phyloP scores from a whole-genome alignment of 495 filamentous ascomycete genomes.

The Lichenothelia convexa region DNA sequence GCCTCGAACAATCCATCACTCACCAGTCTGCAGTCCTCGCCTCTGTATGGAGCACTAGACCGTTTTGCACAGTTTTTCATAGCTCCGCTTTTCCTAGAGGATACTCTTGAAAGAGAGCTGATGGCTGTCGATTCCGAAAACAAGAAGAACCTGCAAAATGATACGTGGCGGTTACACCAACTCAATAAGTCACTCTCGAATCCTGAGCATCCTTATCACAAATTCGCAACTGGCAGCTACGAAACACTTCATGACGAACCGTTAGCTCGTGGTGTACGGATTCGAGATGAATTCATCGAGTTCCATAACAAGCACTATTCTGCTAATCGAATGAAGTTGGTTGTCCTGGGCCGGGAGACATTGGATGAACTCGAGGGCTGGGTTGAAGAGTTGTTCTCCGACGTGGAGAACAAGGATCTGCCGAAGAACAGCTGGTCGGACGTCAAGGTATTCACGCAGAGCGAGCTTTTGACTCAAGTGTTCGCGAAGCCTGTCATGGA shows the following conservation, averaged over 20 bases:
- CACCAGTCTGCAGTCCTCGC: constrained; percentile 34
- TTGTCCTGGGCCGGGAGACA: constrained; percentile 73
- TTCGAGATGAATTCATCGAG: constrained; percentile 84
- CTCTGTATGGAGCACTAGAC: constrained; percentile 78
- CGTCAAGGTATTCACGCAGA: constrained; percentile 45
- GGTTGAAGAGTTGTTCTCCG: constrained; percentile 73
- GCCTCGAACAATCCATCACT: constrained; percentile 1
- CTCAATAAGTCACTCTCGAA: constrained; percentile 83
- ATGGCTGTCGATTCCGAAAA: constrained; percentile 94
- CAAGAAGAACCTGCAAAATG: constrained; percentile 97
- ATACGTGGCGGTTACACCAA: constrained; percentile 83
- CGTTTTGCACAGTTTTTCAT: constrained; percentile 98
- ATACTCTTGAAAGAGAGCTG: constrained; percentile 81
- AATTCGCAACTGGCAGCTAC: constrained; percentile 90
- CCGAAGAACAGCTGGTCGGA: constrained; percentile 66
- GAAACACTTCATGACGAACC: constrained; percentile 77
- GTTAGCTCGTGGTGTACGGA: constrained; percentile 62
- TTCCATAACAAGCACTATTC: constrained; percentile 88
- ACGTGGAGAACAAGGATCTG: constrained; percentile 69
- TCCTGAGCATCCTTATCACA: constrained; percentile 76
- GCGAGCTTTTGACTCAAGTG: constrained; percentile 57
- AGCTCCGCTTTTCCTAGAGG: constrained; percentile 71
- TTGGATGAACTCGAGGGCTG: constrained; percentile 76
- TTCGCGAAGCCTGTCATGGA: constrained; percentile 98
- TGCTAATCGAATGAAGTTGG: constrained; percentile 90